Conservation (phyloP, 371 early-diverging fungal genomes). For the Dinochytrium kinnereticum region DNA sequence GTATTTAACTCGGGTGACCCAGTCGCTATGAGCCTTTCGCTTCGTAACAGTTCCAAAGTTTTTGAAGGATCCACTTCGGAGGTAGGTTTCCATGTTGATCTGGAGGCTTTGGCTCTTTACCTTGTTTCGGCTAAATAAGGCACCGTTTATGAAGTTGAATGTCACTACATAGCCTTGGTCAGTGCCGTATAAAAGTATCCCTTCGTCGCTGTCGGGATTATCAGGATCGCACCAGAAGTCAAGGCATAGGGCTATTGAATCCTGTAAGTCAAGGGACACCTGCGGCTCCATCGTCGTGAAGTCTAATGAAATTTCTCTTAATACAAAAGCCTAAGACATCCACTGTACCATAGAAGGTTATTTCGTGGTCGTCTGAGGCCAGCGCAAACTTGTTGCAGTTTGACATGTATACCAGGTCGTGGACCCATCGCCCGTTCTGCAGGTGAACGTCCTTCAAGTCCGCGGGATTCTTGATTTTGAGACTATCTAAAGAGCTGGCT, state of each 20-base stretch:
- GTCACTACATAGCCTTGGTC: slow-evolving; percentile 49
- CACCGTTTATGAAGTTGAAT: slow-evolving; percentile 40
- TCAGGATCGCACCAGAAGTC: slow-evolving; percentile 42
- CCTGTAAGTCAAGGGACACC: slow-evolving; percentile 49
- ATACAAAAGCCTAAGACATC: not conserved
- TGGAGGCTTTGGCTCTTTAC: slow-evolving; percentile 32
- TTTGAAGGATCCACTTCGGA: not conserved
- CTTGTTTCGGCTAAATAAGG: slow-evolving; percentile 30
- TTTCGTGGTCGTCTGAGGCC: slow-evolving; percentile 55
- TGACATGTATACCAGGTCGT: slow-evolving; percentile 44
- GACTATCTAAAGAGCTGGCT: slow-evolving; percentile 17
- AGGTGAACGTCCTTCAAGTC: not conserved
- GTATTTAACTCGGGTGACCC: slow-evolving; percentile 54
- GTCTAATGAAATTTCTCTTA: slow-evolving; percentile 29
- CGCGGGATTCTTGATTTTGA: slow-evolving; percentile 16
- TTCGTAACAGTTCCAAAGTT: slow-evolving; percentile 41
- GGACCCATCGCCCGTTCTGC: slow-evolving; percentile 48
- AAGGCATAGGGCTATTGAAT: slow-evolving; percentile 42
- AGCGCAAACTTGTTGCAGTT: slow-evolving; percentile 49
- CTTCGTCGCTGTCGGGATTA: slow-evolving; percentile 41
- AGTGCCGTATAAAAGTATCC: slow-evolving; percentile 52
- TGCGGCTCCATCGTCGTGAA: slow-evolving; percentile 43
- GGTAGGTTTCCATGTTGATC: slow-evolving; percentile 31
- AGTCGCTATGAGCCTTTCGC: slow-evolving; percentile 54
- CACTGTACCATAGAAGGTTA: slow-evolving; percentile 51